Evolutionary conservation across 1,284 basidiomycete species (phyloP).

Genomic region (Bjerkandera adusta): DNA sequence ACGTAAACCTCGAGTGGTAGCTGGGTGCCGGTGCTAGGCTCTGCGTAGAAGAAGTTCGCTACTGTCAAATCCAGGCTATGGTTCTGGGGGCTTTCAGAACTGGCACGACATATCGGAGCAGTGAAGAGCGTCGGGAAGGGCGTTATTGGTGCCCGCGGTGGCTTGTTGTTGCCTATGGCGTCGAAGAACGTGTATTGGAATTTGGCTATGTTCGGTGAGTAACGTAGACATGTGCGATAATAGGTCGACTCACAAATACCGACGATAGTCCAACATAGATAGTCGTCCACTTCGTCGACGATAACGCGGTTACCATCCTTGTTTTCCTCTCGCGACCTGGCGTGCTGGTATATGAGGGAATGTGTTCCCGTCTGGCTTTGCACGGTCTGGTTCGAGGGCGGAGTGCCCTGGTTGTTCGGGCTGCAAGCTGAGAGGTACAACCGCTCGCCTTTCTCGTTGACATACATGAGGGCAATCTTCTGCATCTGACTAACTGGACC

Average conservation of each 20-base stretch:
- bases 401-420: constrained; percentile 68
- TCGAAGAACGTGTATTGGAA: constrained; percentile 96
- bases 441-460: constrained; percentile 76
- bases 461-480: constrained; percentile 87
- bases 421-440: constrained; percentile 84
- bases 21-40: constrained; percentile 60
- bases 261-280: constrained; percentile 94
- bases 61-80: constrained; percentile 80
- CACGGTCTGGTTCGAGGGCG: constrained; percentile 64
- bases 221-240: too few relatives aligned
- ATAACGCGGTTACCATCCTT: constrained; percentile 69
- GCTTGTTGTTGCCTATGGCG: constrained; percentile 73
- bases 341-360: constrained; percentile 73
- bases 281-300: constrained; percentile 90
- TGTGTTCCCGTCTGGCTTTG: constrained; percentile 77
- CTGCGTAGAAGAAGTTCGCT: constrained; percentile 79
- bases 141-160: constrained; percentile 79
- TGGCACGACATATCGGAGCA: constrained; percentile 74
- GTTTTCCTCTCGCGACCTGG: constrained; percentile 70
- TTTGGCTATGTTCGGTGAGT: constrained; percentile 55
- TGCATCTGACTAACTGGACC: constrained; percentile 96
- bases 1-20: constrained; percentile 86
- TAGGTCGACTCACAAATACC: constrained; percentile 90
- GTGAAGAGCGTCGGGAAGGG: constrained; percentile 88
- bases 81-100: constrained; percentile 62